Percentiles rank a stretch among this genome's conserved stretches.
Conservation (phyloP, 78 protist species). For the Parvularia atlantis region DNA sequence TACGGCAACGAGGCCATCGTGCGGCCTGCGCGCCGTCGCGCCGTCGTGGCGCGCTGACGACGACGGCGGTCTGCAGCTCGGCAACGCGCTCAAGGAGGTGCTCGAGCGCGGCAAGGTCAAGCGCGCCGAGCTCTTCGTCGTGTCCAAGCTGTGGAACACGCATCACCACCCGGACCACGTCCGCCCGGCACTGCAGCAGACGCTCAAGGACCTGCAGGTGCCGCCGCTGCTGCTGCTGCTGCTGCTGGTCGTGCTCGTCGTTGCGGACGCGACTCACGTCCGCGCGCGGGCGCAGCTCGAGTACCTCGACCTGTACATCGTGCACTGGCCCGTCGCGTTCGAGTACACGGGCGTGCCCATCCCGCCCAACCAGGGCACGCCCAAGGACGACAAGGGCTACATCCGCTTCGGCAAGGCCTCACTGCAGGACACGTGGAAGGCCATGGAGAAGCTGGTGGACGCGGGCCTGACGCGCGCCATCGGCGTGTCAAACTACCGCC, state of each 20-base stretch:
- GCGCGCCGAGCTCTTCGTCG: constrained; percentile 63
- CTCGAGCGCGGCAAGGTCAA: neutral
- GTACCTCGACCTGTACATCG: constrained; percentile 62
- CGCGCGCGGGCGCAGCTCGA: no score
- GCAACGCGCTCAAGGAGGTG: neutral
- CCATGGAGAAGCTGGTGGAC: constrained; percentile 58
- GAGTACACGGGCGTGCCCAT: neutral
- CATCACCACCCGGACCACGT: constrained; percentile 46
- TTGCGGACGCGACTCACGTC: no score
- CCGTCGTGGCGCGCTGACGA: constrained; percentile 31
- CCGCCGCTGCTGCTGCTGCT: no score
- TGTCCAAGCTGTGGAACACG: constrained; percentile 65
- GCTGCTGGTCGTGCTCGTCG: no score
- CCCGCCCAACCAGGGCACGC: neutral
- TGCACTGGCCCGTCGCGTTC: constrained; percentile 46
- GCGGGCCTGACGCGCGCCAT: constrained; percentile 39
- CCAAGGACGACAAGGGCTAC: neutral
- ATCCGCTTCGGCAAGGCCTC: no score
- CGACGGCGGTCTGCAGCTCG: constrained; percentile 50
- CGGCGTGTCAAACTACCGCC: constrained; percentile 55
- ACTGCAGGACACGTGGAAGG: constrained; percentile 61
- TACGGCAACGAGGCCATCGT: constrained; percentile 58
- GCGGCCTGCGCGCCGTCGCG: constrained; percentile 39
- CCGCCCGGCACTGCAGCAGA: constrained; percentile 19
- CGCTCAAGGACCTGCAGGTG: constrained; percentile 41